Percentiles rank a stretch among this genome's conserved stretches.
phyloP scores from a whole-genome alignment of 2,329 filamentous ascomycete species.

The Purpureocillium lavendulum region DNA sequence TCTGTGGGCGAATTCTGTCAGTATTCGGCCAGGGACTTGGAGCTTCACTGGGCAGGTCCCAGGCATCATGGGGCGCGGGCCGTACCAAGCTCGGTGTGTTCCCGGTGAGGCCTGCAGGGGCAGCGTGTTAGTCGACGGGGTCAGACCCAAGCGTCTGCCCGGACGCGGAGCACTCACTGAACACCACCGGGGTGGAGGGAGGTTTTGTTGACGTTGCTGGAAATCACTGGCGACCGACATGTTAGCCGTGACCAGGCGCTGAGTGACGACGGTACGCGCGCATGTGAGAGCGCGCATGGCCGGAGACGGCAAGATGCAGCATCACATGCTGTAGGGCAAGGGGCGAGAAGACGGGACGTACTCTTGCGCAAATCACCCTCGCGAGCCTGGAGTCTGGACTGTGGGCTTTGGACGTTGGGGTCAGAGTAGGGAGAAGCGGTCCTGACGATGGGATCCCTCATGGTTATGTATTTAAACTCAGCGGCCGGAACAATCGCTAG shows the following conservation, averaged over 20 bases:
- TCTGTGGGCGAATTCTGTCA: constrained; percentile 34
- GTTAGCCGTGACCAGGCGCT: constrained; percentile 6
- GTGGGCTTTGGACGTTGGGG: constrained; percentile 29
- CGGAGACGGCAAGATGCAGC: not conserved
- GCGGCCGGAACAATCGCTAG: constrained; percentile 2
- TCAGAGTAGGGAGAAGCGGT: constrained; percentile 28
- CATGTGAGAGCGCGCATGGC: no score
- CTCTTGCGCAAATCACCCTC: constrained; percentile 32
- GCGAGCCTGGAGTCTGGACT: constrained; percentile 27
- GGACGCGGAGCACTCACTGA: constrained; percentile 52
- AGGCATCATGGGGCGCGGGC: not conserved
- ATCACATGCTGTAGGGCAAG: not conserved
- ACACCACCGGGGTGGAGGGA: constrained; percentile 85
- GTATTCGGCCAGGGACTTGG: constrained; percentile 9
- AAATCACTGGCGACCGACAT: constrained; percentile 34
- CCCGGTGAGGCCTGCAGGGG: constrained; percentile 58
- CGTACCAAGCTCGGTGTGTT: constrained; percentile 85
- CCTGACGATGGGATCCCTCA: constrained; percentile 31
- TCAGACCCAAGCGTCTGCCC: not conserved
- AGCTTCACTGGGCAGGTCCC: not conserved
- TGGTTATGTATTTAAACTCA: constrained; percentile 27
- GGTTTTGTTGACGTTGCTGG: constrained; percentile 76
- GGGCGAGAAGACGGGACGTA: constrained; percentile 18
- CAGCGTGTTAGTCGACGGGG: constrained; percentile 15
- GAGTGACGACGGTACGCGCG: no score